phyloP scores from a whole-genome alignment of 257 asterid genomes.

The Perilla frutescens region DNA sequence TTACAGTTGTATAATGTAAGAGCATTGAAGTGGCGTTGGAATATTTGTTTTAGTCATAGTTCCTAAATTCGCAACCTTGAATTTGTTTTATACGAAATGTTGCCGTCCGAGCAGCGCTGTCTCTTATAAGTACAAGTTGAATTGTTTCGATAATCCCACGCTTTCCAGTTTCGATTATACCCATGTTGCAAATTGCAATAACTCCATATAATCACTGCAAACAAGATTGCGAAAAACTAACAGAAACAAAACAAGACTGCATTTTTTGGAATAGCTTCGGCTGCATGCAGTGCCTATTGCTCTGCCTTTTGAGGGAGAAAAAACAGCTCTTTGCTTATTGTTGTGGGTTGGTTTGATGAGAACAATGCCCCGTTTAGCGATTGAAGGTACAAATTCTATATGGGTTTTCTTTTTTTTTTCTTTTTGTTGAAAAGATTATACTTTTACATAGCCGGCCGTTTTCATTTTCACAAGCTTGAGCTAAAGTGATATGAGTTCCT shows the following conservation, averaged over 20 bases:
- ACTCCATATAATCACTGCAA: constrained; percentile 8
- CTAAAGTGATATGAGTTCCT: neutral
- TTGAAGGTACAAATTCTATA: constrained; percentile 42
- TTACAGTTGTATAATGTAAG: constrained; percentile 12
- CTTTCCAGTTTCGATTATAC: constrained; percentile 43
- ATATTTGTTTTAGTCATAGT: neutral
- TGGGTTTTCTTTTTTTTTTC: neutral
- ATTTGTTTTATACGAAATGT: constrained; percentile 6
- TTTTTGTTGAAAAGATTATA: neutral
- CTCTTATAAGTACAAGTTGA: constrained; percentile 30
- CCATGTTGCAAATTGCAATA: constrained; percentile 36
- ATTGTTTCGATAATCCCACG: constrained; percentile 41
- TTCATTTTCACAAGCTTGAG: neutral
- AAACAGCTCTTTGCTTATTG: constrained; percentile 7
- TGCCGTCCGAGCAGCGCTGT: constrained; percentile 42
- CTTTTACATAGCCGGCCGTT: neutral
- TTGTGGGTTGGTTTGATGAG: constrained; percentile 24
- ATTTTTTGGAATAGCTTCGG: neutral
- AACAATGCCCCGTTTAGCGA: constrained; percentile 41
- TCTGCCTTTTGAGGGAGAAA: constrained; percentile 17
- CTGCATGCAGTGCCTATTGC: constrained; percentile 27
- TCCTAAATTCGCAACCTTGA: neutral
- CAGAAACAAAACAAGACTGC: neutral
- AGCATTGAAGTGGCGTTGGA: constrained; percentile 10
- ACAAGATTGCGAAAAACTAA: constrained; percentile 18